These are phyloP conservation scores for Gautieria morchelliformis DNA, from an alignment of 768 basidiomycete species.

Conservation along the genomic window DNA sequence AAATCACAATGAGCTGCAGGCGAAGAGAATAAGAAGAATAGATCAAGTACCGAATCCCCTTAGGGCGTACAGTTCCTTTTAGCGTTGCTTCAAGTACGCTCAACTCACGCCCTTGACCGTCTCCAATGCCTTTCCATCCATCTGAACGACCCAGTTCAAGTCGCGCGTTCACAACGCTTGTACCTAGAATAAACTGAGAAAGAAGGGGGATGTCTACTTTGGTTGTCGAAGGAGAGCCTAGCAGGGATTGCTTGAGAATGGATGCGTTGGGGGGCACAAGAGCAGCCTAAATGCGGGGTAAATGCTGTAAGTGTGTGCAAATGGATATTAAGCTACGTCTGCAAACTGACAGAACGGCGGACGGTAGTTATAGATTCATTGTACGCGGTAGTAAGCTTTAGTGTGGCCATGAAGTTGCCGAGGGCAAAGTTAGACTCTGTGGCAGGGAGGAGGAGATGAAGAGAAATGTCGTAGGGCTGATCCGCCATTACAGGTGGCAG, in stretches of 20 bases:
- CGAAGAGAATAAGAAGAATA: background rate
- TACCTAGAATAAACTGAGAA: conserved; percentile 39
- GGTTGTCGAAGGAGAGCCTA: conserved; percentile 30
- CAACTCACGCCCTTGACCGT: conserved; percentile 64
- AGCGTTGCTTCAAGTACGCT: conserved; percentile 55
- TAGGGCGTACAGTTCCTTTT: conserved; percentile 51
- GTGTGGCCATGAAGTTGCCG: conserved; percentile 76
- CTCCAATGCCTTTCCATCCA: conserved; percentile 59
- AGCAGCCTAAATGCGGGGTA: conserved; percentile 39
- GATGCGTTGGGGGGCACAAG: conserved; percentile 32
- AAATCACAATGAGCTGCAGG: background rate
- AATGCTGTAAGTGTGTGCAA: background rate
- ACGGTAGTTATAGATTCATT: conserved; percentile 55
- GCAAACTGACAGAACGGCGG: conserved; percentile 53
- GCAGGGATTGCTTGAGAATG: conserved; percentile 27
- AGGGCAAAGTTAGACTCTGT: conserved; percentile 59
- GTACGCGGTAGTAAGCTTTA: conserved; percentile 46
- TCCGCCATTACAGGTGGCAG: conserved; percentile 43
- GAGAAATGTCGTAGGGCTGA: conserved; percentile 69
- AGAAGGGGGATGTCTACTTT: conserved; percentile 49
- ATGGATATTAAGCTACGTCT: background rate
- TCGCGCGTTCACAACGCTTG: conserved; percentile 40
- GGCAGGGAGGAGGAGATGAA: conserved; percentile 57
- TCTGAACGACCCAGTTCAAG: conserved; percentile 71
- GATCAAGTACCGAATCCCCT: conserved; percentile 51